Evolutionary conservation across 345 rosid species (phyloP), one percentile per base, ranked within the genome.

Genomic region (Citrus australasica): DNA sequence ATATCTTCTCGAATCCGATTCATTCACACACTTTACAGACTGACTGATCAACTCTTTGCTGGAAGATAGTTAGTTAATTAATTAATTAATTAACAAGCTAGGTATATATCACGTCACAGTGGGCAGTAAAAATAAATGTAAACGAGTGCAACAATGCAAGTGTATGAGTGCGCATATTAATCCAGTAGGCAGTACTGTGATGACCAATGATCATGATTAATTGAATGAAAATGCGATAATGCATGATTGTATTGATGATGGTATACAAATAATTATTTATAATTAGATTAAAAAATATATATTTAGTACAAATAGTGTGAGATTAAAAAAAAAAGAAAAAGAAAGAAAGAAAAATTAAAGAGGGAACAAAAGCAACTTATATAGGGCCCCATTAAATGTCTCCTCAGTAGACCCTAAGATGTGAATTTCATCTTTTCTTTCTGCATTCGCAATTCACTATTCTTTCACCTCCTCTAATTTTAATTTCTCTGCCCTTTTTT

Each of bases 361-460:
- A 69, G 77, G 72, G 69, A 83, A 79, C 67, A 81, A 83, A 84
- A 82, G 90, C 88, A 87, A 82, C 83, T 83, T 77, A 22, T 79
- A 64, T 68, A 73, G 90, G 93, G 81, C 88, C 93, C 93, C 93
- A 90, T 85, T 32, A 33, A n/a, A 76, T 83, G 91, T 88, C 88
- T 82, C 79, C 85, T 86, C 85, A 81, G 7, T 75, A 81, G 87
- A 86, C 85, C 77, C 82, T 67, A 69, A 79, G 85, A 80, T 84
- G 88, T 90, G 90, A 90, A 86, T 88, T 90, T 84, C 82, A 61
- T 77, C 87, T 84, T 75, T 79, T 81, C 76, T 78, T 69, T 81
- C 81, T 70, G 51, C 51, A 46, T 46, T 79, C 78, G 60, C 81
- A 81, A 85, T 74, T 30, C 72, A 69, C 78, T 83, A 64, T 81